phyloP scores from a whole-genome alignment of 225 moss, liverwort and hornwort genomes.

The Physcomitrellopsis africana region DNA sequence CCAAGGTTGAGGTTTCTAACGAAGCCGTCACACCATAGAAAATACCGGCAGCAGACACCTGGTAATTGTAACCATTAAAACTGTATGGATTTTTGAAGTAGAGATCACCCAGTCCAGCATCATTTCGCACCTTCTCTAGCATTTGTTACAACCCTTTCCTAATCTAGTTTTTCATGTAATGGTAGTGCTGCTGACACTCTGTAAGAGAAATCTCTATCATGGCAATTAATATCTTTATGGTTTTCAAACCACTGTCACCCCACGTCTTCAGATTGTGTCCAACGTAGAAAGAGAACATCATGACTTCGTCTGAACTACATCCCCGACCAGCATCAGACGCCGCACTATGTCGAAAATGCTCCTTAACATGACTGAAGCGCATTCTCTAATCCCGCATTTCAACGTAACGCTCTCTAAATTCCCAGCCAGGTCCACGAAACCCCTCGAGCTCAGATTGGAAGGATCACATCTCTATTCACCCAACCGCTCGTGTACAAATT shows the following conservation, averaged over 20 bases:
- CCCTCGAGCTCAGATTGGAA: slow-evolving; percentile 50
- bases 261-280: slow-evolving; percentile 72
- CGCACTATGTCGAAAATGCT: slow-evolving; percentile 55
- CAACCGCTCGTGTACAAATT: slow-evolving; percentile 66
- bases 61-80: slow-evolving; percentile 62
- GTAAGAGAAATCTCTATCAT: slow-evolving; percentile 50
- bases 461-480: slow-evolving; percentile 51
- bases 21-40: slow-evolving; percentile 64
- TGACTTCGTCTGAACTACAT: slow-evolving; percentile 67
- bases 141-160: slow-evolving; percentile 41
- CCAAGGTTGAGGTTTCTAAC: slow-evolving; percentile 35
- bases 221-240: slow-evolving; percentile 47
- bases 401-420: slow-evolving; percentile 47
- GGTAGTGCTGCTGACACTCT: slow-evolving; percentile 52
- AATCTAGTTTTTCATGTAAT: slow-evolving; percentile 64
- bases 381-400: slow-evolving; percentile 56
- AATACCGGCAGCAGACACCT: slow-evolving; percentile 69
- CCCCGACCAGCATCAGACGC: slow-evolving; percentile 62
- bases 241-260: slow-evolving; percentile 58
- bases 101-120: slow-evolving; percentile 56
- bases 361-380: slow-evolving; percentile 54
- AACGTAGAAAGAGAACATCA: slow-evolving; percentile 62
- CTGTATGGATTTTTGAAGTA: slow-evolving; percentile 54
- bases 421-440: slow-evolving; percentile 45
- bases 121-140: neutral